Percentiles rank a stretch among this genome's conserved stretches.
Conservation (phyloP, 169 alveolate species). For the Eimeria falciformis region DNA sequence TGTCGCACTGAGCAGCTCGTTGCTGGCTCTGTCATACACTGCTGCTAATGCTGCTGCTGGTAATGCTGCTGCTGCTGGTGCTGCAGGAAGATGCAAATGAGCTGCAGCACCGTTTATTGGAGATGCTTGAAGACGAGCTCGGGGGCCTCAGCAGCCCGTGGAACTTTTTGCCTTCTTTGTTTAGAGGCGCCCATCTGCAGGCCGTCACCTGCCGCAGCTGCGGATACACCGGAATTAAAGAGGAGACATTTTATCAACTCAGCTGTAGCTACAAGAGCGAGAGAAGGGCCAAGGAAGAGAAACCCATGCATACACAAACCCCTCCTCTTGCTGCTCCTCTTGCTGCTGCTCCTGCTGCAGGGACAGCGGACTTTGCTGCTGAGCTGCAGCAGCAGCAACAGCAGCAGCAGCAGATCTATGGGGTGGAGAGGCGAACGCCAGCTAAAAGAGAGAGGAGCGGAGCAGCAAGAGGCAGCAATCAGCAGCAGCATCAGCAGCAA, state of each 20-base stretch:
- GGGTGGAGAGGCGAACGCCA: background rate
- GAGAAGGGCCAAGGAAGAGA: background rate
- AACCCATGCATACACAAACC: background rate
- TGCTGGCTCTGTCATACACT: background rate
- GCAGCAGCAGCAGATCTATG: slow-evolving; percentile 29
- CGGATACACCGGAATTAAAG: slow-evolving; percentile 69
- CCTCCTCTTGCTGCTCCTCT: background rate
- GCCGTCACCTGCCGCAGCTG: slow-evolving; percentile 71
- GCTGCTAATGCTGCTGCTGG: background rate
- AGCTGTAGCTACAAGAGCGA: slow-evolving; percentile 67
- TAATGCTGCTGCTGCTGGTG: slow-evolving; percentile 39
- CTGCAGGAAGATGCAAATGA: slow-evolving; percentile 77
- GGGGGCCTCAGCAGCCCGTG: slow-evolving; percentile 72
- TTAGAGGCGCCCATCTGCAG: slow-evolving; percentile 66
- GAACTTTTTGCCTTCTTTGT: slow-evolving; percentile 64
- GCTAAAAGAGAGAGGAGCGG: slow-evolving; percentile 37
- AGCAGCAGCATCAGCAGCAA: slow-evolving; percentile 10
- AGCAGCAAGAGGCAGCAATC: slow-evolving; percentile 3
- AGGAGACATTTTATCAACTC: slow-evolving; percentile 73
- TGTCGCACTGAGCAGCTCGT: background rate
- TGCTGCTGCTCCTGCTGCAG: slow-evolving; percentile 42
- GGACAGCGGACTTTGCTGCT: background rate
- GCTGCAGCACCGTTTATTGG: slow-evolving; percentile 75
- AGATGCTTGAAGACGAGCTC: slow-evolving; percentile 66
- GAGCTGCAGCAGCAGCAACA: slow-evolving; percentile 51